phyloP scores from a whole-genome alignment of 1,284 basidiomycete species.

The Erythrobasidium hasegawianum region DNA sequence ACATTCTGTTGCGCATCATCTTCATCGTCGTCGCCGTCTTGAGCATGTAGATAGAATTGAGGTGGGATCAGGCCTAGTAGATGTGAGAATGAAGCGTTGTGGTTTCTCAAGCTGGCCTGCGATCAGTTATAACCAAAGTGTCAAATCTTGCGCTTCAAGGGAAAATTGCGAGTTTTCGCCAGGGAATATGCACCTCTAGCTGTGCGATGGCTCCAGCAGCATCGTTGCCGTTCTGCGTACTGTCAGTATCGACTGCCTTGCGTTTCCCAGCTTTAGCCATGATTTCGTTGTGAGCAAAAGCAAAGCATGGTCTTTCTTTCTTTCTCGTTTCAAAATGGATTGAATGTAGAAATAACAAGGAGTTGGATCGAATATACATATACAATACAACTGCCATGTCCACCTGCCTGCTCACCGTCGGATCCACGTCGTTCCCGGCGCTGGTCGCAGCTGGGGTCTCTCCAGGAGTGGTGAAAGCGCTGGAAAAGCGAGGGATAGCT shows the following conservation, averaged over 20 bases:
- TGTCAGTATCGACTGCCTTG: too few species aligned
- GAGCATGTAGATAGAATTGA: slow-evolving; percentile 75
- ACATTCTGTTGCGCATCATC: slow-evolving; percentile 37
- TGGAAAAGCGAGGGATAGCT: slow-evolving; percentile 59
- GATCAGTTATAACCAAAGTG: too few species aligned
- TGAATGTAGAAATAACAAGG: too few species aligned
- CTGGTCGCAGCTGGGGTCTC: slow-evolving; percentile 66
- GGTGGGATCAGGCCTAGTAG: slow-evolving; percentile 78
- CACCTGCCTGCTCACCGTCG: slow-evolving; percentile 72
- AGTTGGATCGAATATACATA: too few species aligned
- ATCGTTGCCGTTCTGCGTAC: too few species aligned
- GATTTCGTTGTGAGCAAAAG: neutral
- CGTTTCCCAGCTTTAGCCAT: too few species aligned
- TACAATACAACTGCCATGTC: too few species aligned
- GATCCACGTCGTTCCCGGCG: slow-evolving; percentile 78
- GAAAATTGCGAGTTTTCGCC: too few species aligned
- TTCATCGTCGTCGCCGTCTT: slow-evolving; percentile 65
- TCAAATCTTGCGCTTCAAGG: too few species aligned
- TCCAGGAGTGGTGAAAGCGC: slow-evolving; percentile 56
- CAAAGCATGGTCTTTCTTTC: neutral
- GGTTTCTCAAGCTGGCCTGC: slow-evolving; percentile 66
- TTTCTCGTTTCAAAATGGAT: too few species aligned
- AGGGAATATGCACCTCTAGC: too few species aligned
- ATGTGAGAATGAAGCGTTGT: slow-evolving; percentile 77
- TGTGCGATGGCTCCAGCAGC: too few species aligned